Evolutionary conservation across 1,284 basidiomycete species (phyloP).

Genomic region (Sporisorium iseilematis-ciliati): DNA sequence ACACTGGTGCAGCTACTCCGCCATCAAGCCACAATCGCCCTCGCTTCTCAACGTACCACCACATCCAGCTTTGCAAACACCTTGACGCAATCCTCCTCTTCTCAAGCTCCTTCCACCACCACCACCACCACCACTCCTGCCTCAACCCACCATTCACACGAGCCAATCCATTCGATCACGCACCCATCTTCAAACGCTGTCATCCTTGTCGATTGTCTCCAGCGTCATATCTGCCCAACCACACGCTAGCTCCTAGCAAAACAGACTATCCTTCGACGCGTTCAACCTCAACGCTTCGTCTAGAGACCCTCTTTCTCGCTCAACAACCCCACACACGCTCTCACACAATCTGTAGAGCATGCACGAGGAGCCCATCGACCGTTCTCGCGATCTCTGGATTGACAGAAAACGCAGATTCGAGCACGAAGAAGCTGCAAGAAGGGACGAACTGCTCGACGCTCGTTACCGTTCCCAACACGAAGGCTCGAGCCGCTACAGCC

Average conservation of each 20-base stretch:
- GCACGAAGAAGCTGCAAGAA: slow-evolving; percentile 38
- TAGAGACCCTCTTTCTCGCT: not conserved
- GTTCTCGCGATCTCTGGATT: slow-evolving; percentile 53
- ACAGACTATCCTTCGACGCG: not conserved
- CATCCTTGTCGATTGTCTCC: not conserved
- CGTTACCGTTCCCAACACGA: slow-evolving; percentile 39
- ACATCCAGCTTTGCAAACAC: no score
- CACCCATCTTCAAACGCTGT: not conserved
- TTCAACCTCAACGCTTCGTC: slow-evolving; percentile 1
- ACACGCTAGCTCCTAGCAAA: not conserved
- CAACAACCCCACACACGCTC: slow-evolving; percentile 6
- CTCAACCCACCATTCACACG: not conserved
- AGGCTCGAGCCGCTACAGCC: slow-evolving; percentile 26
- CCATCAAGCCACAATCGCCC: no score
- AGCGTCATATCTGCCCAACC: not conserved
- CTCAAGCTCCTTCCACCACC: no score
- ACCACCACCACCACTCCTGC: not conserved
- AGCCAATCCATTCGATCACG: no score
- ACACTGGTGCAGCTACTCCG: no score
- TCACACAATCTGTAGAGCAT: slow-evolving; percentile 37
- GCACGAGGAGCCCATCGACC: slow-evolving; percentile 56
- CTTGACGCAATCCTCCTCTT: no score
- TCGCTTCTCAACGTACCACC: no score
- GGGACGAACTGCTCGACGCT: slow-evolving; percentile 42
- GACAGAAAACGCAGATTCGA: slow-evolving; percentile 53